phyloP scores from a whole-genome alignment of 2,329 filamentous ascomycete species.

The Diaporthe nobilis region DNA sequence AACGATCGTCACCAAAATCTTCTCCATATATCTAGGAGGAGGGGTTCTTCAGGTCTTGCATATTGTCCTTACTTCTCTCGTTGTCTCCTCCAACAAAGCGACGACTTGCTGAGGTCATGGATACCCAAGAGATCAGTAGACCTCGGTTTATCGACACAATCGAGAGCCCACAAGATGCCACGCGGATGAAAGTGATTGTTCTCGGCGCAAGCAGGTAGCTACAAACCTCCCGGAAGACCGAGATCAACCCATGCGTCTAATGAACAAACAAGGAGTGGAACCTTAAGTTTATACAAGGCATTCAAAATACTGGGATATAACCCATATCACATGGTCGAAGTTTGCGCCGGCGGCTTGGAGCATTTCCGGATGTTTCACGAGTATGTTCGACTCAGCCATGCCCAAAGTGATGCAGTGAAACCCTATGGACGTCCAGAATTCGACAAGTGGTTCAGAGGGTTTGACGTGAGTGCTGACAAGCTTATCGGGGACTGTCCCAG shows the following conservation, averaged over 20 bases:
- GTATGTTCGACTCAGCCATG: not conserved
- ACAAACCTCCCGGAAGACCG: too few relatives aligned
- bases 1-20: not conserved
- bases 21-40: not conserved
- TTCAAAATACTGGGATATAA: not conserved
- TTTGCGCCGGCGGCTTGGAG: not conserved
- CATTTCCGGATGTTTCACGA: slow-evolving; percentile 8
- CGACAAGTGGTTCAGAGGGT: slow-evolving; percentile 13
- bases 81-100: not conserved
- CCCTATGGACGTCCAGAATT: slow-evolving; percentile 14
- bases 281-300: slow-evolving; percentile 2
- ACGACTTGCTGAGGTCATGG: not conserved
- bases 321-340: slow-evolving; percentile 5
- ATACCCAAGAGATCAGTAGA: not conserved
- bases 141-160: slow-evolving; percentile 7
- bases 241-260: not conserved
- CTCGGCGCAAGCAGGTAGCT: not conserved
- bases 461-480: not conserved
- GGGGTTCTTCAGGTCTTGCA: not conserved
- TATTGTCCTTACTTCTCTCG: too few relatives aligned
- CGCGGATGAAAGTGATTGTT: not conserved
- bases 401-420: not conserved
- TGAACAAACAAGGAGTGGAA: not conserved
- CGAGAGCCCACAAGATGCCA: not conserved
- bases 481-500: too few relatives aligned